Base-by-base conservation (phyloP, 345 rosid species). In the Hevea brasiliensis region DNA sequence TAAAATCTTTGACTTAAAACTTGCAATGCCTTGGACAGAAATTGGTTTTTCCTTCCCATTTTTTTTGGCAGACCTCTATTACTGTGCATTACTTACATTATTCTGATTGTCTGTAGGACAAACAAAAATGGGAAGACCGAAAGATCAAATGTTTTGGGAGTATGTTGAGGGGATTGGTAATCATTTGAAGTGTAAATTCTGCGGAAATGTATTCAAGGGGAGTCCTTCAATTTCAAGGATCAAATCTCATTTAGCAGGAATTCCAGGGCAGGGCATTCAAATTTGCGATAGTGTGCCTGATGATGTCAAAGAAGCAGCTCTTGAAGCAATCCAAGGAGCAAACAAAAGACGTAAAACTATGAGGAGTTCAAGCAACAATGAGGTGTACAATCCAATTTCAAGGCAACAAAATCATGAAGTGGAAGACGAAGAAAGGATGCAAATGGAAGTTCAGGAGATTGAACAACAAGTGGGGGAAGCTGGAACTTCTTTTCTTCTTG, bases 171-270 rank as follows among this genome's bases (percentile, higher is more conserved):
- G 11, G 32, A 21, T n/a, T 7, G 3, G n/a, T n/a, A n/a, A n/a
- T n/a, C n/a, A n/a, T 11, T 12, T 21, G 32, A 6, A 41, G 50
- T 64, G 55, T 20, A 45, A 14, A 45, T 65, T 45, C n/a, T 45
- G 56, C 14, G 0, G 7, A 0, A 11, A 13, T 4, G 0, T 8
- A 21, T 21, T 64, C 29, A 24, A 23, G 7, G 68, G n/a, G 35
- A 21, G 12, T 3, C 27, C 35, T 26, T 65, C 70, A 26, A 65
- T 65, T 47, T 26, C 70, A 65, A 65, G 56, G 56, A 7, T 65
- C 23, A 65, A 47, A 65, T 15, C 3, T 17, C 65, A 61, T 41
- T 63, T 42, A 23, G 26, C 54, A 45, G 55, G 55, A 65, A 32
- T 21, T 9, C 14, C 5, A 17, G 24, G 70, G 23, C 21, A 11